Percentiles rank a stretch among this genome's conserved stretches.
phyloP scores from a whole-genome alignment of 805 yeast species.

The Cyberlindnera euphorbiiphila region DNA sequence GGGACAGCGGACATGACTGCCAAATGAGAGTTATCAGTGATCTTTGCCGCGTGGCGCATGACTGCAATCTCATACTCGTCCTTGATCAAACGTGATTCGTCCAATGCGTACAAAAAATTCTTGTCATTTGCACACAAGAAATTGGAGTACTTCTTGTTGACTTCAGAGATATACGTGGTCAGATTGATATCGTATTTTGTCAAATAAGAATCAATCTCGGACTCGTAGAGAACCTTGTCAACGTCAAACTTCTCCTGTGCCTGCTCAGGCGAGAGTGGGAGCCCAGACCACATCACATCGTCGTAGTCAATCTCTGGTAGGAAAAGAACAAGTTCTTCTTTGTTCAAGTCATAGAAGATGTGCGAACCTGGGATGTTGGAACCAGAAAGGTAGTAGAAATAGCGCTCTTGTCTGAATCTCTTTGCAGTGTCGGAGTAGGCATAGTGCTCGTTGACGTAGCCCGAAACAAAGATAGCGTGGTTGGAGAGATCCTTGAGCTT shows the following conservation, averaged over 20 bases:
- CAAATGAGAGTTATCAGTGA: slow-evolving; percentile 82
- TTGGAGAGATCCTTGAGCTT: slow-evolving; percentile 24
- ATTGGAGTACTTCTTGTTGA: slow-evolving; percentile 31
- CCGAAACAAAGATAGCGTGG: slow-evolving; percentile 54
- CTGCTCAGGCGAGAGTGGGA: slow-evolving; percentile 65
- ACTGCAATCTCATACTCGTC: slow-evolving; percentile 76
- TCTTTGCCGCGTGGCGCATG: slow-evolving; percentile 75
- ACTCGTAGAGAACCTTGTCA: slow-evolving; percentile 68
- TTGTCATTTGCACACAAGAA: slow-evolving; percentile 41
- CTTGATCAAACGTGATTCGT: slow-evolving; percentile 81
- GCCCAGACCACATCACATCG: slow-evolving; percentile 95
- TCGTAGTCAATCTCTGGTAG: slow-evolving; percentile 83
- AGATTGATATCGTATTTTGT: slow-evolving; percentile 30
- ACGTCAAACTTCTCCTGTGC: slow-evolving; percentile 70
- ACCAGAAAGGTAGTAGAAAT: slow-evolving; percentile 85
- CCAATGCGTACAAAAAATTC: slow-evolving; percentile 67
- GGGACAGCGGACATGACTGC: slow-evolving; percentile 94
- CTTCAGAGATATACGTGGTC: slow-evolving; percentile 55
- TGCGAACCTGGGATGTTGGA: slow-evolving; percentile 75
- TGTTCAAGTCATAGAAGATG: slow-evolving; percentile 50
- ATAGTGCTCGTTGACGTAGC: slow-evolving; percentile 53
- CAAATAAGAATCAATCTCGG: slow-evolving; percentile 39
- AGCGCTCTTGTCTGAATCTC: slow-evolving; percentile 84
- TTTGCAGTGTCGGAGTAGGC: slow-evolving; percentile 78
- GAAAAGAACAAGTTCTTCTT: slow-evolving; percentile 63